Evolutionary conservation across 129 eudicot genomes (phyloP).

Genomic region (carrot (Daucus carota)): DNA sequence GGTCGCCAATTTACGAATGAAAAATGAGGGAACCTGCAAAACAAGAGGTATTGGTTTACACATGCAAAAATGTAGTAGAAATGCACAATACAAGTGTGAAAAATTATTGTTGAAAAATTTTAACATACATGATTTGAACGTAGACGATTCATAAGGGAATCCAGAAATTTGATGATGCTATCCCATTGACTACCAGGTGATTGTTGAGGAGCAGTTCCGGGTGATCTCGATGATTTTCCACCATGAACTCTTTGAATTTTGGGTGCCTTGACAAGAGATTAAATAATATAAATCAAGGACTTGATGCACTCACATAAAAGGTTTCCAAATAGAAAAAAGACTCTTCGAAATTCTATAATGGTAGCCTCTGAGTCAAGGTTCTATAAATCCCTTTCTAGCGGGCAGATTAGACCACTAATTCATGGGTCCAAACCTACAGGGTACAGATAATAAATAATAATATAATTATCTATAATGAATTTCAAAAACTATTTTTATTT

Average conservation of each 20-base stretch:
- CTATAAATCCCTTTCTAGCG: not conserved
- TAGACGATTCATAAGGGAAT: constrained; percentile 81
- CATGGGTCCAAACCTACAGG: not conserved
- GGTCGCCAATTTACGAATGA: constrained; percentile 93
- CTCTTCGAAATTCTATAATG: not conserved
- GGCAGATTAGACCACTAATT: not conserved
- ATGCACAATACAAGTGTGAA: not conserved
- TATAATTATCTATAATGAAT: no score
- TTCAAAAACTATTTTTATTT: no score
- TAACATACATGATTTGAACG: constrained; percentile 67
- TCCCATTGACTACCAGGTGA: constrained; percentile 87
- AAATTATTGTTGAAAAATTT: not conserved
- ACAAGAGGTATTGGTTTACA: constrained; percentile 8
- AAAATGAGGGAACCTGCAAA: constrained; percentile 89
- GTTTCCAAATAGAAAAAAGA: not conserved
- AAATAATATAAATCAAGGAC: not conserved
- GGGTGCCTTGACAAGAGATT: constrained; percentile 56
- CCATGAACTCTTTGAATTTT: constrained; percentile 84
- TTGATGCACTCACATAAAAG: not conserved
- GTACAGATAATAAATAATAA: no score
- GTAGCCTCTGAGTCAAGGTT: not conserved
- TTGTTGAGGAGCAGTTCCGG: constrained; percentile 63
- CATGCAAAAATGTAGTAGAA: not conserved
- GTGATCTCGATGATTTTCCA: constrained; percentile 79
- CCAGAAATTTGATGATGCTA: constrained; percentile 82